Percentiles rank a stretch among this genome's conserved stretches.
Evolutionary conservation across 176 grass and related monocot genomes (phyloP).

Genomic region (Otatea glauca): DNA sequence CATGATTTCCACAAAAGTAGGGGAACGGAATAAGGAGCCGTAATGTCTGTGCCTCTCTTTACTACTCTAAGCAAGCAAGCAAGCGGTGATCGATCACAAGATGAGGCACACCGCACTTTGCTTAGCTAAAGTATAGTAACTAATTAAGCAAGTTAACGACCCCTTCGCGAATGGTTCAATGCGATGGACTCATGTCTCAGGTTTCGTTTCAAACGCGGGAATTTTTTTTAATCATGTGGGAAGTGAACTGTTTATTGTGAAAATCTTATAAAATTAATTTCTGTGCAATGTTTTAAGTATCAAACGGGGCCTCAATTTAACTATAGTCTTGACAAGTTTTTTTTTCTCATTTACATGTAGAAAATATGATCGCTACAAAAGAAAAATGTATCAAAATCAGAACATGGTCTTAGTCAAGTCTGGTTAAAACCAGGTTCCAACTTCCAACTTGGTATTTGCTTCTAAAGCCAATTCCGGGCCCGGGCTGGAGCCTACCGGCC

Average conservation of each 20-base stretch:
- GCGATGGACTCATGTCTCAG: not conserved
- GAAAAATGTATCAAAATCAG: too few relatives aligned
- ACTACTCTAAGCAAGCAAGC: not conserved
- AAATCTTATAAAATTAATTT: too few relatives aligned
- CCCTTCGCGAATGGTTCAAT: not conserved
- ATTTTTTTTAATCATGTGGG: too few relatives aligned
- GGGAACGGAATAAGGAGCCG: too few relatives aligned
- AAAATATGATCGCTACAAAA: not conserved
- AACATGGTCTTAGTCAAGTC: too few relatives aligned
- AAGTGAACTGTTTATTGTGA: too few relatives aligned
- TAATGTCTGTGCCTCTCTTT: not conserved
- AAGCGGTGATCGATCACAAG: not conserved
- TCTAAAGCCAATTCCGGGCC: not conserved
- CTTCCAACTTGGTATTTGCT: not conserved
- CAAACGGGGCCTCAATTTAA: not conserved
- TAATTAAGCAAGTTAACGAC: not conserved
- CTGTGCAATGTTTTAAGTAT: too few relatives aligned
- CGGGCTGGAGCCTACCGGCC: not conserved
- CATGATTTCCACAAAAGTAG: not conserved
- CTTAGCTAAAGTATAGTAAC: not conserved
- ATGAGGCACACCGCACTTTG: not conserved
- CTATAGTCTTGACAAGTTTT: not conserved
- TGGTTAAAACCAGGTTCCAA: not conserved
- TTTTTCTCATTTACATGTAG: not conserved
- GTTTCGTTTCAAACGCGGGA: too few relatives aligned